Evolutionary conservation across 257 asterid genomes (phyloP).

Genomic region (Vinca minor): DNA sequence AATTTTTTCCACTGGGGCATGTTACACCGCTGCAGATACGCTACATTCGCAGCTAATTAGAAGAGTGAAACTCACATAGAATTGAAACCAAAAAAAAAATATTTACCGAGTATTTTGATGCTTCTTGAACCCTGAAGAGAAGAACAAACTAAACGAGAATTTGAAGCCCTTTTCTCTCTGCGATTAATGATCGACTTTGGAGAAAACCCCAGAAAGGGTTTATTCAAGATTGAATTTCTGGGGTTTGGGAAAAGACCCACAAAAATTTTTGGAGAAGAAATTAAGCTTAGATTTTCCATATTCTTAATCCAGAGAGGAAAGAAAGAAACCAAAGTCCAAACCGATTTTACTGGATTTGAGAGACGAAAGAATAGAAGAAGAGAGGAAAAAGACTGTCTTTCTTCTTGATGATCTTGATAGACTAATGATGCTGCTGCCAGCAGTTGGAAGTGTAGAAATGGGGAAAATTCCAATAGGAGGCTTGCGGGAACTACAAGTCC

Average conservation of each 20-base stretch:
- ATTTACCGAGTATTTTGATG: slow-evolving; percentile 50
- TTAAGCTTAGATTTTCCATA: slow-evolving; percentile 62
- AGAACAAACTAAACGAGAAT: slow-evolving; percentile 36
- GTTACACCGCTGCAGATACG: too few species aligned
- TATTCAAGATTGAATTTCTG: slow-evolving; percentile 35
- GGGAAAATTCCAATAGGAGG: too few species aligned
- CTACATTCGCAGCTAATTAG: not conserved
- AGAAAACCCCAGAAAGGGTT: slow-evolving; percentile 48
- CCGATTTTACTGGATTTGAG: not conserved
- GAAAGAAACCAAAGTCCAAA: not conserved
- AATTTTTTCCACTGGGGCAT: too few species aligned
- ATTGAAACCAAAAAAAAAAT: not conserved
- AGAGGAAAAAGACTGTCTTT: not conserved
- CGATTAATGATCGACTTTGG: slow-evolving; percentile 26
- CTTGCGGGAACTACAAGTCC: too few species aligned
- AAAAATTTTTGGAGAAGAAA: slow-evolving; percentile 60
- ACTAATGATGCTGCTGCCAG: not conserved
- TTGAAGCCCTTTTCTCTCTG: slow-evolving; percentile 28
- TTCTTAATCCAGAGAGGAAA: not conserved
- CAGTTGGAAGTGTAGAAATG: not conserved
- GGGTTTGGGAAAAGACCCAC: slow-evolving; percentile 52
- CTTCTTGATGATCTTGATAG: not conserved
- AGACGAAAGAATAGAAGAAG: too few species aligned
- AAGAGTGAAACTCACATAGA: not conserved
- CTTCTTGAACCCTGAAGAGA: slow-evolving; percentile 33